Percentiles rank a stretch among this genome's conserved stretches.
These are phyloP conservation scores for Spongospora subterranea DNA, from an alignment of 208 protist genomes.

Conservation along the genomic window DNA sequence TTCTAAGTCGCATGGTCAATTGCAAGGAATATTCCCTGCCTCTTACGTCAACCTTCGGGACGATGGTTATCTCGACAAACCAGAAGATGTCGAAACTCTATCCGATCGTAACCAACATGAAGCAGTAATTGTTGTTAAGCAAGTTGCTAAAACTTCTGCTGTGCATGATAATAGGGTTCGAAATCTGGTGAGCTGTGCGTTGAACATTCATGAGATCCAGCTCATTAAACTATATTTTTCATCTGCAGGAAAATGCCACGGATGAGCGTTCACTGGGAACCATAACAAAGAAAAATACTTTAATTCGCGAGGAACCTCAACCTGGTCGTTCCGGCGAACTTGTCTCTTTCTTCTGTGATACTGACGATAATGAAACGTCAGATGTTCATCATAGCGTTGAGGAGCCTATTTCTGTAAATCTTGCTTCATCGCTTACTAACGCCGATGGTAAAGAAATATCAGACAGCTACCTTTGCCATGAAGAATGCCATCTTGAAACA, in stretches of 20 bases:
- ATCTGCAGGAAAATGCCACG: background rate
- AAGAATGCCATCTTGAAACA: background rate
- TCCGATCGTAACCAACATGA: background rate
- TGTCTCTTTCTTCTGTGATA: too few species aligned
- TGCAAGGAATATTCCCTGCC: constrained; percentile 27
- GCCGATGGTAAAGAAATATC: background rate
- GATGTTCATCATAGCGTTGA: too few species aligned
- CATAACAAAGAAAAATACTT: background rate
- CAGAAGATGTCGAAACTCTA: background rate
- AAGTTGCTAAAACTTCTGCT: background rate
- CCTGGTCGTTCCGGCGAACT: background rate
- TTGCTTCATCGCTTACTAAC: background rate
- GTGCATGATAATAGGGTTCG: background rate
- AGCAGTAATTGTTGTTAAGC: constrained; percentile 4
- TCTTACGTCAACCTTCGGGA: background rate
- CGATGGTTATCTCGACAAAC: background rate
- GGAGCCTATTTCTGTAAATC: too few species aligned
- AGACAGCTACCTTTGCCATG: background rate
- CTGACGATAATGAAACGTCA: too few species aligned
- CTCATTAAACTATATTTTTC: background rate
- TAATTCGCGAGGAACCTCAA: background rate
- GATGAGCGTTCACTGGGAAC: background rate
- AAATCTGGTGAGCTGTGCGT: background rate
- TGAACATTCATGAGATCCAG: background rate
- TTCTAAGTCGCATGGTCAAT: background rate